Base-by-base conservation (phyloP, 1,139 yeast species). In the Hanseniaspora sp. region DNA sequence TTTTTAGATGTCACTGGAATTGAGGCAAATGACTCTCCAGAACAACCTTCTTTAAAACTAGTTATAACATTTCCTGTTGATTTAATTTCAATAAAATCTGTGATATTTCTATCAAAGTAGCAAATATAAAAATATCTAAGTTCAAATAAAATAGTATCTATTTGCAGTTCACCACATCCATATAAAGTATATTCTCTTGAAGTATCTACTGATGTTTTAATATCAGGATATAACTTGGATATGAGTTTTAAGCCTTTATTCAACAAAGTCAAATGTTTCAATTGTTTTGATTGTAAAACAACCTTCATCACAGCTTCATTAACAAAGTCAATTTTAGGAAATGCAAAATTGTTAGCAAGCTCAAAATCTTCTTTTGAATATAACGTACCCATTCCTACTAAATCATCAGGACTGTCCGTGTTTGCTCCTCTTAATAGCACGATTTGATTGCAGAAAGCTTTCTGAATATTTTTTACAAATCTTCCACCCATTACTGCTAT, bases 141-240 rank as follows among this genome's bases (percentile, higher is more conserved):
- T 63, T 87, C 96, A 67, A 83, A 86, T 54, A 94, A 67, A 33
- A 85, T 71, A 61, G 95, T 86, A 67, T 94, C 98, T 69, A 94
- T 68, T 63, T 86, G 87, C 17, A 92, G 64, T 64, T 94, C 98
- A 5, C 98, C 98, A 3, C 88, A 79, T 0, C 94, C 96, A 33
- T 82, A 64, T 1, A 94, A 65, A 0, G 82, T 80, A 65, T 84
- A 87, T 62, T 90, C 97, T 1, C 97, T 96, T 56, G 90, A 83
- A 60, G 86, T 95, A 65, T 87, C 96, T 0, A 85, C 90, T 58
- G 76, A 79, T 7, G 86, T 71, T 33, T 75, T 74, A 39, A 82
- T 73, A 7, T 90, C 80, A 13, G 85, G 75, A 63, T 86, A 90
- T 1, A 83, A 71, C 59, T 77, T 79, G 59, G 77, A 77, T 30